Conservation (phyloP, 2,329 filamentous ascomycete species). For the Fusarium transvaalense region DNA sequence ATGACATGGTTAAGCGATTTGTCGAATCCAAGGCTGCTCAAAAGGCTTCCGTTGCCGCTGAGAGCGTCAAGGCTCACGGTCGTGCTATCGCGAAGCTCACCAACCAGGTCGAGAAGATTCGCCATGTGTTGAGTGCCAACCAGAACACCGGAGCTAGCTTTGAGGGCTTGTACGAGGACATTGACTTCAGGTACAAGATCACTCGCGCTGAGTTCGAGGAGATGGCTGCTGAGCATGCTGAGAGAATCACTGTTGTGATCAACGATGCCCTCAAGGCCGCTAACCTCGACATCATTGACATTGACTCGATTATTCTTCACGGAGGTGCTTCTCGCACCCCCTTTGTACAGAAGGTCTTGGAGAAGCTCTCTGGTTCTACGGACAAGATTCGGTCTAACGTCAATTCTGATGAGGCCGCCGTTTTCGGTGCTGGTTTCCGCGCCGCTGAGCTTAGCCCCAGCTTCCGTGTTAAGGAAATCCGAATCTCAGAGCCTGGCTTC, state of each 20-base stretch:
- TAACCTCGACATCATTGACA: constrained; percentile 77
- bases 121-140: constrained; percentile 95
- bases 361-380: constrained; percentile 76
- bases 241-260: constrained; percentile 77
- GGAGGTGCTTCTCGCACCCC: constrained; percentile 91
- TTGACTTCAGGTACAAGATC: constrained; percentile 94
- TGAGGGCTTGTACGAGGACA: constrained; percentile 89
- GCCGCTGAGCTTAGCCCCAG: constrained; percentile 92
- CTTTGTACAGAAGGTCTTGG: constrained; percentile 91
- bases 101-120: constrained; percentile 89
- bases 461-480: constrained; percentile 98
- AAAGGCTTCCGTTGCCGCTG: constrained; percentile 71
- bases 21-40: constrained; percentile 76
- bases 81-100: constrained; percentile 89
- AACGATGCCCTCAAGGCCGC: constrained; percentile 80
- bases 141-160: constrained; percentile 83
- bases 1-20: constrained; percentile 89
- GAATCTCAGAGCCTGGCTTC: constrained; percentile 79
- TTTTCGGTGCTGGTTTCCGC: constrained; percentile 95
- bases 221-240: constrained; percentile 75
- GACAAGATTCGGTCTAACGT: constrained; percentile 93
- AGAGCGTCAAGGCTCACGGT: constrained; percentile 78
- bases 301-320: constrained; percentile 93
- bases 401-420: constrained; percentile 96
- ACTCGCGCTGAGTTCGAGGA: constrained; percentile 84